Conservation (phyloP, 768 basidiomycete species). For the Podaxis rugospora region DNA sequence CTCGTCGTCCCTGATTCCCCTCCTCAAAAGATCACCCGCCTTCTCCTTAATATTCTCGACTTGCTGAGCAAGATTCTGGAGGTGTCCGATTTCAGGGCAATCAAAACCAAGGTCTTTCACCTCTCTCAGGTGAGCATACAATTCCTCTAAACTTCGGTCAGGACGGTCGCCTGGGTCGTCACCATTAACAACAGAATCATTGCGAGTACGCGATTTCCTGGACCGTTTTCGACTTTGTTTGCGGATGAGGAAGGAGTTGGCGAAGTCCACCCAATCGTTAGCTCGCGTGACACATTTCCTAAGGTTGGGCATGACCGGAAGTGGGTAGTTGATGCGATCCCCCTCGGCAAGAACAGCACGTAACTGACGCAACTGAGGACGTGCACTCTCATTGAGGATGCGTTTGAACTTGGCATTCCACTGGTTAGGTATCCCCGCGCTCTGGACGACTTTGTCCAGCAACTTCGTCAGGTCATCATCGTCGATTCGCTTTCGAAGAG, state of each 20-base stretch:
- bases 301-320: constrained; percentile 68
- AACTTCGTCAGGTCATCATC: constrained; percentile 74
- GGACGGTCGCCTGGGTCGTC: constrained; percentile 65
- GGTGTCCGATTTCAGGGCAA: constrained; percentile 61
- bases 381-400: constrained; percentile 60
- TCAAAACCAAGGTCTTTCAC: constrained; percentile 84
- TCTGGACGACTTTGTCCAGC: constrained; percentile 58
- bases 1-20: constrained; percentile 22
- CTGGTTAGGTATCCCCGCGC: constrained; percentile 65
- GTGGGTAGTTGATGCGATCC: constrained; percentile 74
- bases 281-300: constrained; percentile 77
- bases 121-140: constrained; percentile 64
- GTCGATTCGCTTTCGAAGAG: constrained; percentile 75
- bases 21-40: constrained; percentile 47
- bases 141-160: constrained; percentile 66
- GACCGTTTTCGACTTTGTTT: constrained; percentile 80
- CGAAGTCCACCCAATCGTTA: constrained; percentile 85
- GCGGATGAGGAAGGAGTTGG: constrained; percentile 72
- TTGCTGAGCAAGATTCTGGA: constrained; percentile 51
- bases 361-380: constrained; percentile 73
- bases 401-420: constrained; percentile 74
- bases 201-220: constrained; percentile 55
- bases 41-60: constrained; percentile 62
- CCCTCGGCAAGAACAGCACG: constrained; percentile 84
- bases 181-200: constrained; percentile 30